Evolutionary conservation across 805 yeast genomes (phyloP).

Genomic region (Blastobotrys terrestris): DNA sequence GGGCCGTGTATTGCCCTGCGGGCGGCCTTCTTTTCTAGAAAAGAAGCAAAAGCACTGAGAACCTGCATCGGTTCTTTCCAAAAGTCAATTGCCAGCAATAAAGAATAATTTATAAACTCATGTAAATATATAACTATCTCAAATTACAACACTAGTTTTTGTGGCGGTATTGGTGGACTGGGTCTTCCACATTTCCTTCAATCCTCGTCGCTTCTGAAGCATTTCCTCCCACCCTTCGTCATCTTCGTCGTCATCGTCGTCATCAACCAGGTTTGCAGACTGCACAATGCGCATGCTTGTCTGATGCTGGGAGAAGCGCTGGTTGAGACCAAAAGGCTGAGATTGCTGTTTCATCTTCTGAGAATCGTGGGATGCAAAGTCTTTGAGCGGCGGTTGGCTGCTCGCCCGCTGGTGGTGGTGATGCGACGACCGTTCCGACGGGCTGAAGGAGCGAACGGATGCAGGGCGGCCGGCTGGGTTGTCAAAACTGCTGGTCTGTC

Average conservation of each 20-base stretch:
- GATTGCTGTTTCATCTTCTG: conserved; percentile 1
- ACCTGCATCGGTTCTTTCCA: too few species aligned
- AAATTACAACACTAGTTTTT: neutral
- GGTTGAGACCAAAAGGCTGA: conserved; percentile 1
- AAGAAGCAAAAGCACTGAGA: neutral
- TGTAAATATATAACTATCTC: neutral
- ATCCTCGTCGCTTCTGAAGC: conserved; percentile 18
- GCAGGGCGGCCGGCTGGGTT: conserved; percentile 13
- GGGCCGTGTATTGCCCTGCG: too few species aligned
- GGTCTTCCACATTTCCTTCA: conserved; percentile 21
- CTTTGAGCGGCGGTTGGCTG: conserved; percentile 2
- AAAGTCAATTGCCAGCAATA: too few species aligned
- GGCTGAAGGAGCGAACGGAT: conserved; percentile 18
- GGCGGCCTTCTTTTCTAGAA: too few species aligned
- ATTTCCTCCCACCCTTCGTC: conserved; percentile 24
- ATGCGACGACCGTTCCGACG: conserved; percentile 12
- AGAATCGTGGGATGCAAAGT: conserved; percentile 4
- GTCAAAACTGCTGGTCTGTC: neutral
- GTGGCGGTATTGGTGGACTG: conserved; percentile 1
- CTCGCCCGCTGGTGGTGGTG: neutral
- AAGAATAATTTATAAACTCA: neutral
- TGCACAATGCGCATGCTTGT: neutral
- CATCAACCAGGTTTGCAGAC: conserved; percentile 5
- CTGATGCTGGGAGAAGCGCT: conserved; percentile 3
- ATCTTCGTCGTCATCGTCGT: conserved; percentile 23